Percentiles rank a stretch among this genome's conserved stretches.
phyloP scores from a whole-genome alignment of 2,329 filamentous ascomycete genomes.

The Cladophialophora exuberans region DNA sequence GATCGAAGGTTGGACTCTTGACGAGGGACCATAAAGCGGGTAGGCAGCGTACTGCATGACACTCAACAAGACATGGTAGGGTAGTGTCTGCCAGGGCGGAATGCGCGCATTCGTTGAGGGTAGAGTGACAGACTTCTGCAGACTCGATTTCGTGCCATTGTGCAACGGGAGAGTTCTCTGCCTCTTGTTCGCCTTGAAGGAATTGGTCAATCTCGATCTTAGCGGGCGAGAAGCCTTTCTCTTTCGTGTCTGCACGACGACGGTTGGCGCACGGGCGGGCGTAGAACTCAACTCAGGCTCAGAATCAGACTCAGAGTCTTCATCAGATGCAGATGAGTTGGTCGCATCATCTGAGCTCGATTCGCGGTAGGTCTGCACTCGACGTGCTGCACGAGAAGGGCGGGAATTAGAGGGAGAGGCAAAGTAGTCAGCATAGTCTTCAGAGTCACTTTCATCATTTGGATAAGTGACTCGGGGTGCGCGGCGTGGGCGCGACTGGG shows the following conservation, averaged over 20 bases:
- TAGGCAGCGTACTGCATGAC: slow-evolving; percentile 71
- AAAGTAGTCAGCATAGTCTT: slow-evolving; percentile 14
- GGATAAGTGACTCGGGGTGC: slow-evolving; percentile 18
- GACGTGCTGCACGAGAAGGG: slow-evolving; percentile 20
- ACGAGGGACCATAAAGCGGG: slow-evolving; percentile 56
- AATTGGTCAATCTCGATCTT: background rate
- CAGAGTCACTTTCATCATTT: slow-evolving; percentile 16
- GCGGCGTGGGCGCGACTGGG: slow-evolving; percentile 16
- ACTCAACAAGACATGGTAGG: slow-evolving; percentile 69
- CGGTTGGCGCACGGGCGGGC: background rate
- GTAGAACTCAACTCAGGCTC: background rate
- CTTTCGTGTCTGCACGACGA: background rate
- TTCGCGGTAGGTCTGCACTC: slow-evolving; percentile 25
- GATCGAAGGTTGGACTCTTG: slow-evolving; percentile 48
- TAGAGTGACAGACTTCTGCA: background rate
- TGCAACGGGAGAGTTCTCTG: slow-evolving; percentile 12
- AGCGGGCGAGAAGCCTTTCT: background rate
- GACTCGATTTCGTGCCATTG: background rate
- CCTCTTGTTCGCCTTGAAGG: slow-evolving; percentile 22
- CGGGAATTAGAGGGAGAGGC: slow-evolving; percentile 4
- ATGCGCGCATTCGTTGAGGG: slow-evolving; percentile 37
- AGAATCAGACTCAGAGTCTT: slow-evolving; percentile 9
- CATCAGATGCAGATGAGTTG: slow-evolving; percentile 6
- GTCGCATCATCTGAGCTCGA: slow-evolving; percentile 12
- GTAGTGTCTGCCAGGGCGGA: slow-evolving; percentile 63